A percentile compares a stretch with the other conserved stretches of the same genome.
These are phyloP conservation scores for Pseudocercospora fijiensis DNA, from an alignment of 2,329 filamentous ascomycete genomes.

Conservation along the genomic window DNA sequence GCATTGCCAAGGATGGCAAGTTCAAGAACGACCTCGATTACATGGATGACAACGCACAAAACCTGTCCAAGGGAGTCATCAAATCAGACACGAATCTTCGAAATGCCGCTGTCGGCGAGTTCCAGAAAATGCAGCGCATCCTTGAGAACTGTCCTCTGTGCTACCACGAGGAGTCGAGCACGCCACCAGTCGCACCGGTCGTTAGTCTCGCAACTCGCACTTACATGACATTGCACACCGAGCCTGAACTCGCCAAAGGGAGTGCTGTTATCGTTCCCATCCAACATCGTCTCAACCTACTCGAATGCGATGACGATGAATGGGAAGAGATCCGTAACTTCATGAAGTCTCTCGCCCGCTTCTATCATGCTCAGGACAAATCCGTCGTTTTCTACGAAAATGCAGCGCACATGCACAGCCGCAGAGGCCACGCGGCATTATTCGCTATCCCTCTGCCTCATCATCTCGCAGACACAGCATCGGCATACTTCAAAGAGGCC, in stretches of 20 bases:
- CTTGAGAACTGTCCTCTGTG: constrained; percentile 88
- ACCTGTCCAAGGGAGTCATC: constrained; percentile 81
- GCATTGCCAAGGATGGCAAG: constrained; percentile 88
- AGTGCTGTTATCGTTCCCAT: constrained; percentile 87
- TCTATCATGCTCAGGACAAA: constrained; percentile 87
- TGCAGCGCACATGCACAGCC: constrained; percentile 69
- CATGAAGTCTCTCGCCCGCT: constrained; percentile 91
- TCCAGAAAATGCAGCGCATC: constrained; percentile 82
- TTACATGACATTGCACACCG: constrained; percentile 83
- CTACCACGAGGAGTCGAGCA: constrained; percentile 77
- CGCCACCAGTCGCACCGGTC: constrained; percentile 74
- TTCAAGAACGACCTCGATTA: constrained; percentile 94
- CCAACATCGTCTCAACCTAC: constrained; percentile 79
- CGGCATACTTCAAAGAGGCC: constrained; percentile 93
- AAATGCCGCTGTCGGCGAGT: constrained; percentile 81
- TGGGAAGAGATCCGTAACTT: constrained; percentile 99
- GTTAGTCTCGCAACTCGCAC: constrained; percentile 82
- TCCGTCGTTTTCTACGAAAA: constrained; percentile 98
- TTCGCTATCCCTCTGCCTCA: constrained; percentile 84
- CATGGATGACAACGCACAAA: constrained; percentile 92
- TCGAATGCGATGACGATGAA: constrained; percentile 98
- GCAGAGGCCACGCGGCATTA: constrained; percentile 81
- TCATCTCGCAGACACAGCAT: constrained; percentile 83
- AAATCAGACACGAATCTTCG: constrained; percentile 86
- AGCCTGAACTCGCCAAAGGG: constrained; percentile 80